Evolutionary conservation across 495 filamentous ascomycete species (phyloP), one percentile per base, ranked within the genome.

Genomic region (Podospora australis): DNA sequence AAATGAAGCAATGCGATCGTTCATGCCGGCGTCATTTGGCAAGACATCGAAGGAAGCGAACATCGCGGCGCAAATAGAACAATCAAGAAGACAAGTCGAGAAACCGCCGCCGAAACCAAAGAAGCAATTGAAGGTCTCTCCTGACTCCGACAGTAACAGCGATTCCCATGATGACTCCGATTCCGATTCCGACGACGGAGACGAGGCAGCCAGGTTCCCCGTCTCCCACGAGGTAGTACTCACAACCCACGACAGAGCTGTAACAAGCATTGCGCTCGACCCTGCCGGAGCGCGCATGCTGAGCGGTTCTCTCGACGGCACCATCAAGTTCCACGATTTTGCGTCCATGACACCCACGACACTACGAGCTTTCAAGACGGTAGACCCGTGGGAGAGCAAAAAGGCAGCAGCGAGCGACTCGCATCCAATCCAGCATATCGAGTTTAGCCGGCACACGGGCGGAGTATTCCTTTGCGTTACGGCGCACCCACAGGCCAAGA

Each of bases 291-390:
- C 82, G 22, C 83, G 92, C 56, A 68, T 97, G 54, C 79, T 95
- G 21, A 91, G 87, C 45, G 89, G 88, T 39, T 95, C 89, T 2
- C 87, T 84, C 34, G 92, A 98, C 67, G 90, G 89, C 67, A 88
- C 81, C 1, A 62, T 96, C 46, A 96, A 96, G 59, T 74, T 97
- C 17, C 91, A 95, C 65, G 92, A 98, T 64, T 95, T 98, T 67
- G 80, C 89, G 1, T 86, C 91, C 23, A 91, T 97, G 87, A 96
- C 91, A 0, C 86, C 89, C 0, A 91, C 90, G 3, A 95, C 95
- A 0, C 76, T 97, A 22, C 82, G 89, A 52, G 87, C 94, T 2
- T 98, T 98, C 77, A 88, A 87, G 59, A 88, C 84, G 9, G 76
- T 98, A 23, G 92, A 98, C 68, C 91, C 92, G 2, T 87, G 81